Evolutionary conservation across 2,329 filamentous ascomycete genomes (phyloP).

Genomic region (Apiospora saccharicola): DNA sequence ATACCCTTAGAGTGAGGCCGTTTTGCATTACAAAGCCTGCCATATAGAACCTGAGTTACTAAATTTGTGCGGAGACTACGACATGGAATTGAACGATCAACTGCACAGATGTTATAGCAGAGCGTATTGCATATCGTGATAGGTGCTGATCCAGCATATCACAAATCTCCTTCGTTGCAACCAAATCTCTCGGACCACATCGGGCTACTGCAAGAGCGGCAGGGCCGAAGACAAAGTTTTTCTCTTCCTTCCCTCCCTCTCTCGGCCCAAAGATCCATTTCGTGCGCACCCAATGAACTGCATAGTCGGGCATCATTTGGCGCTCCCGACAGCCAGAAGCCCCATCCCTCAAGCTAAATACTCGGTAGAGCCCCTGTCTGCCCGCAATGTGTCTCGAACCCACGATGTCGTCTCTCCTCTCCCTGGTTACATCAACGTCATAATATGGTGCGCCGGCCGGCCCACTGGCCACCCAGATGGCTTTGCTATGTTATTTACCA

Average conservation of each 20-base stretch:
- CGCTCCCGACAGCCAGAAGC: slow-evolving; percentile 6
- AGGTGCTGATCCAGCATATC: not conserved
- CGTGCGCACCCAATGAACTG: slow-evolving; percentile 6
- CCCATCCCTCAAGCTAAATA: slow-evolving; percentile 1
- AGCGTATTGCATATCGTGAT: slow-evolving; percentile 3
- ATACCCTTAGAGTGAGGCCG: not conserved
- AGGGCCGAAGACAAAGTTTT: slow-evolving; percentile 7
- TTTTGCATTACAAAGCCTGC: not conserved
- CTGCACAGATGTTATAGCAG: not conserved
- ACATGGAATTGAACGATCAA: slow-evolving; percentile 7
- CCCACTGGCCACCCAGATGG: not conserved
- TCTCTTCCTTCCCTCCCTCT: not conserved
- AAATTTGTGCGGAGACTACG: not conserved
- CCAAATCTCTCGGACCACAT: slow-evolving; percentile 4
- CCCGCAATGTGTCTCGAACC: not conserved
- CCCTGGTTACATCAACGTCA: not conserved
- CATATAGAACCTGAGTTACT: not conserved
- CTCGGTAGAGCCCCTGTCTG: slow-evolving; percentile 1
- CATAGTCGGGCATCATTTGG: slow-evolving; percentile 7
- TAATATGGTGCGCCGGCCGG: slow-evolving; percentile 6
- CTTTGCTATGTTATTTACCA: slow-evolving; percentile 3
- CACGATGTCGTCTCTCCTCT: not conserved
- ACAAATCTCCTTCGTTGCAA: not conserved
- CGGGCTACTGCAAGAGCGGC: slow-evolving; percentile 11
- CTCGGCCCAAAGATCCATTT: not conserved